These are phyloP conservation scores for Phytophthora capsici DNA, from an alignment of 352 stramenopile genomes.

Conservation along the genomic window DNA sequence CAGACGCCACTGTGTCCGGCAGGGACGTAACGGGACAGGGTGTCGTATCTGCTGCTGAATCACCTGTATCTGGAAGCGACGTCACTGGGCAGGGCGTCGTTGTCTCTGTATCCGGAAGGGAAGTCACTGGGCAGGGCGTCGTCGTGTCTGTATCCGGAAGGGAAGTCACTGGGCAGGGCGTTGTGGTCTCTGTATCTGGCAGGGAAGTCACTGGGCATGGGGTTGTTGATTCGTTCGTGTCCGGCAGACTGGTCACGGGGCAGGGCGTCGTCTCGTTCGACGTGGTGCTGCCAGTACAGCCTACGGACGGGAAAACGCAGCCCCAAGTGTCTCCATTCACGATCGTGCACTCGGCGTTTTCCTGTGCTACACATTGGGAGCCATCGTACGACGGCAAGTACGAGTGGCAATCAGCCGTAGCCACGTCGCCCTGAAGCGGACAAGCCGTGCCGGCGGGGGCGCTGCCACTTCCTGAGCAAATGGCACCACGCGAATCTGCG, in stretches of 20 bases:
- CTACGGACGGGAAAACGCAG: constrained; percentile 43
- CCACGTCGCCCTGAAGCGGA: constrained; percentile 50
- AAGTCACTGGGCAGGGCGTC: constrained; percentile 14
- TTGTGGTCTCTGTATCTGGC: constrained; percentile 11
- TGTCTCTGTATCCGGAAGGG: neutral
- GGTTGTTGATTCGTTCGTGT: constrained; percentile 11
- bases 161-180: constrained; percentile 11
- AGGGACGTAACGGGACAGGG: neutral
- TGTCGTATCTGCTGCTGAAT: neutral
- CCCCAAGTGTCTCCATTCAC: constrained; percentile 45
- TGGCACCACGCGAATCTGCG: constrained; percentile 35
- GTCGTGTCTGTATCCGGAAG: neutral
- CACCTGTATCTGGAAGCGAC: neutral
- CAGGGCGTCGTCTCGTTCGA: constrained; percentile 13
- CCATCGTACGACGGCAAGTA: constrained; percentile 54
- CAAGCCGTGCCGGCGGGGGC: constrained; percentile 54
- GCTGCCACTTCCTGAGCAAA: constrained; percentile 57
- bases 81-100: constrained; percentile 16
- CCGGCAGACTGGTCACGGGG: constrained; percentile 21
- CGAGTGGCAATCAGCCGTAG: constrained; percentile 49
- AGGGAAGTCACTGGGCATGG: constrained; percentile 19
- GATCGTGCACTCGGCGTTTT: constrained; percentile 50
- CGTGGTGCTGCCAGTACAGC: constrained; percentile 24
- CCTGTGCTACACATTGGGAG: constrained; percentile 39
- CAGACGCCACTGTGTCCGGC: neutral